Conservation (phyloP, 495 filamentous ascomycete genomes). For the Penicillium crystallinum region DNA sequence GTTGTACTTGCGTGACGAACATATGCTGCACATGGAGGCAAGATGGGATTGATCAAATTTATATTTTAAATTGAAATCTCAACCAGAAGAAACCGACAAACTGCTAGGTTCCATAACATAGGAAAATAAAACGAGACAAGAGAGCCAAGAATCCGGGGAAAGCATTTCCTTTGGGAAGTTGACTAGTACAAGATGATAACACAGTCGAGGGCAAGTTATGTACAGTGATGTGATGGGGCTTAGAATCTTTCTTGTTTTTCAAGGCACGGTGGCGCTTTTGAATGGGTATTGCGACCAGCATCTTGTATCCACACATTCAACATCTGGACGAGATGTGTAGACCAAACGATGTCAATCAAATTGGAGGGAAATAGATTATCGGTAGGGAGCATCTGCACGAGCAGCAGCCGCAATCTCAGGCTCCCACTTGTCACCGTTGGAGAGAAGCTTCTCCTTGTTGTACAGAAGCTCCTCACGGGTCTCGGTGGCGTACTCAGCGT, state of each 20-base stretch:
- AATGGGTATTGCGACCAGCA: slow-evolving; percentile 6
- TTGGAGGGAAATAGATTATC: slow-evolving; percentile 45
- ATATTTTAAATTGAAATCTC: slow-evolving; percentile 1
- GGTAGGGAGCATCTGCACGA: slow-evolving; percentile 83
- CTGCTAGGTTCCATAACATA: slow-evolving; percentile 27
- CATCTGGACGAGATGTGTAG: not conserved
- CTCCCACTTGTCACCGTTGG: slow-evolving; percentile 97
- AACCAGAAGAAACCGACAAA: slow-evolving; percentile 15
- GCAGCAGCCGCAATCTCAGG: slow-evolving; percentile 89
- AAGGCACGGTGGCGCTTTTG: slow-evolving; percentile 12
- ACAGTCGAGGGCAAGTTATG: slow-evolving; percentile 29
- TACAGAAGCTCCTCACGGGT: slow-evolving; percentile 95
- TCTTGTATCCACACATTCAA: slow-evolving; percentile 8
- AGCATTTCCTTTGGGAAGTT: slow-evolving; percentile 20
- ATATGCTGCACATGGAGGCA: not conserved
- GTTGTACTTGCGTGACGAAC: no score
- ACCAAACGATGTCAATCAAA: not conserved
- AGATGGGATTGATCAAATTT: not conserved
- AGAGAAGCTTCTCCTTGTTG: slow-evolving; percentile 93
- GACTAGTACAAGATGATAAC: slow-evolving; percentile 36
- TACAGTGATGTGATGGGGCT: slow-evolving; percentile 31
- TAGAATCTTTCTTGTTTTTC: slow-evolving; percentile 21
- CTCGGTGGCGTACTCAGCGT: slow-evolving; percentile 97
- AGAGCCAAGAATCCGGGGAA: slow-evolving; percentile 8
- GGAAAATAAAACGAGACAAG: slow-evolving; percentile 21